A percentile compares a stretch with the other conserved stretches of the same genome.
These are phyloP conservation scores for Catunica adiposa DNA, from an alignment of 2,329 filamentous ascomycete genomes.

Conservation along the genomic window DNA sequence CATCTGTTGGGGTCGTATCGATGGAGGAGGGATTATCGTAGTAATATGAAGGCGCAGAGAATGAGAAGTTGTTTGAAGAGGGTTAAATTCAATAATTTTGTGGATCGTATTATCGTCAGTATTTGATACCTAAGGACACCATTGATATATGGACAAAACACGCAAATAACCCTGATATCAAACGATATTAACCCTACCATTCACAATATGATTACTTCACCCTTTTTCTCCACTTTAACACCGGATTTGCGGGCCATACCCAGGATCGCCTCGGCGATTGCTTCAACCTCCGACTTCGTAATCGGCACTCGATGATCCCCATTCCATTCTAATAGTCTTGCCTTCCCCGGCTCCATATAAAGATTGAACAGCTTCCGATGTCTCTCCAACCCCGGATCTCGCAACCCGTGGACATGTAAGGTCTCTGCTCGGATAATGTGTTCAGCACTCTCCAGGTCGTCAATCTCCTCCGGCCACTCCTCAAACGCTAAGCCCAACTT, in stretches of 20 bases:
- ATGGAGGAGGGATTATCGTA: background rate
- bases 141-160: background rate
- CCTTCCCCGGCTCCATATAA: slow-evolving; percentile 40
- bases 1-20: background rate
- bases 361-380: slow-evolving; percentile 39
- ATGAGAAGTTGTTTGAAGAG: too few relatives aligned
- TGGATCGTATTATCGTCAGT: background rate
- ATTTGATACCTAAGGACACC: background rate
- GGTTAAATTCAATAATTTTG: background rate
- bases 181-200: background rate
- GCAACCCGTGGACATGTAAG: slow-evolving; percentile 50
- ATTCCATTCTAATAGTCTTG: slow-evolving; percentile 53
- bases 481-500: slow-evolving; percentile 23
- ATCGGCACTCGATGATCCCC: slow-evolving; percentile 56
- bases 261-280: slow-evolving; percentile 35
- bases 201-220: background rate
- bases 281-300: slow-evolving; percentile 46
- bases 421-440: slow-evolving; percentile 40
- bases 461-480: slow-evolving; percentile 21
- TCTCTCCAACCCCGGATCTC: slow-evolving; percentile 40
- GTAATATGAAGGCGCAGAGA: too few relatives aligned
- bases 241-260: slow-evolving; percentile 25
- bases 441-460: slow-evolving; percentile 19
- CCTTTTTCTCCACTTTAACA: background rate
- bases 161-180: background rate